A percentile compares a stretch with the other conserved stretches of the same genome.
Conservation (phyloP, 148 eudicot genomes). For the Arbutus unedo region DNA sequence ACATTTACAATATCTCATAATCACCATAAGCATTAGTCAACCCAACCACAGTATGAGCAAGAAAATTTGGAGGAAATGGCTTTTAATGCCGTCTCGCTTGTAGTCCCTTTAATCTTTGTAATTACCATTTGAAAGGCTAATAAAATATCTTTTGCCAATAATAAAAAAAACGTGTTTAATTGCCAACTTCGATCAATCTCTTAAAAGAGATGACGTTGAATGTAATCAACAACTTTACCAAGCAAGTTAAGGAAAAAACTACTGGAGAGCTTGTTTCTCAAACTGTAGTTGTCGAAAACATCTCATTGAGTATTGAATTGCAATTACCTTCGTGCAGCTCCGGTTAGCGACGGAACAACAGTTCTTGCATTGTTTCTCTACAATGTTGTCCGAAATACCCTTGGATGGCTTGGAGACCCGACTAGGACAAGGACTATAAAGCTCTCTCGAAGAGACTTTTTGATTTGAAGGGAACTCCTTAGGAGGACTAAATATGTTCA, state of each 20-base stretch:
- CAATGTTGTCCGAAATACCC: not conserved
- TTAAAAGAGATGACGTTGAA: not conserved
- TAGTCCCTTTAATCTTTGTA: too few species aligned
- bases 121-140: too few species aligned
- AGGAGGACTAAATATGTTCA: not conserved
- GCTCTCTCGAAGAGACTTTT: not conserved
- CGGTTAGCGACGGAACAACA: constrained; percentile 8
- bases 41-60: not conserved
- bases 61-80: not conserved
- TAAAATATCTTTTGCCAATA: too few species aligned
- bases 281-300: not conserved
- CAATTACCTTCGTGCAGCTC: constrained; percentile 22
- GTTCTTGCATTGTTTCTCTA: constrained; percentile 7
- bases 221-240: not conserved
- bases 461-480: constrained; percentile 6
- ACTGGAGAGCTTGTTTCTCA: not conserved
- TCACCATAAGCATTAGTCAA: not conserved
- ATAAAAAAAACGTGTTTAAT: too few species aligned
- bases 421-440: not conserved
- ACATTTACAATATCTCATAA: not conserved
- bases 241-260: not conserved
- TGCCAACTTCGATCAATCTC: too few species aligned
- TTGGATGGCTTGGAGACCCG: constrained; percentile 1
- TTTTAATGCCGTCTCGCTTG: not conserved
- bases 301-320: not conserved